Conservation (phyloP, 306 rosid species). For the Dicorynia guianensis region DNA sequence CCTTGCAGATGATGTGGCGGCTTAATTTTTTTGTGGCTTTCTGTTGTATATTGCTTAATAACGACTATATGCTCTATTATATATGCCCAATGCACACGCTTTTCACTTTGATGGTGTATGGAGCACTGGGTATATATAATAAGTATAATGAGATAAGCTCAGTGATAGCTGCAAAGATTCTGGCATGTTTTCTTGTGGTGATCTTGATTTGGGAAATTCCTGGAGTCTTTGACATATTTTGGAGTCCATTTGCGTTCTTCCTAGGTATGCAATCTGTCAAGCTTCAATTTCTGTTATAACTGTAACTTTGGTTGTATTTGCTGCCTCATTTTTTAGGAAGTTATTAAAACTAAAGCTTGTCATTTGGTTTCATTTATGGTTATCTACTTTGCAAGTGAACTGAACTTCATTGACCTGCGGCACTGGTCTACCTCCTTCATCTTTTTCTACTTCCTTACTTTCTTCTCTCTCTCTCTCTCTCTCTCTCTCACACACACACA, state of each 20-base stretch:
- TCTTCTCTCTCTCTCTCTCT: neutral
- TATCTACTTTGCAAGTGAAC: constrained; percentile 7
- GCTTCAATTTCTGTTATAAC: constrained; percentile 22
- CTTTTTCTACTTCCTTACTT: neutral
- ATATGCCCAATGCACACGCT: constrained; percentile 99
- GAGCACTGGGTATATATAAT: constrained; percentile 89
- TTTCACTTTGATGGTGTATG: constrained; percentile 97
- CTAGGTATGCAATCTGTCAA: constrained; percentile 66
- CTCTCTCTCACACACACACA: too few relatives aligned
- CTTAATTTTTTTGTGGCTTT: constrained; percentile 89
- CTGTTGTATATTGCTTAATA: constrained; percentile 92
- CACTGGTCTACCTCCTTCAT: constrained; percentile 17
- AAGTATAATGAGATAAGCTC: constrained; percentile 88
- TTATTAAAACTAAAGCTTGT: constrained; percentile 30
- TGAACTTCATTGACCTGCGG: constrained; percentile 10
- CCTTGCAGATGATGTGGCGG: constrained; percentile 99
- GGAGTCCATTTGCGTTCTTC: constrained; percentile 79
- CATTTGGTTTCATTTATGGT: constrained; percentile 26
- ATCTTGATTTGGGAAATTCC: constrained; percentile 96
- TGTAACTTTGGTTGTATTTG: constrained; percentile 31
- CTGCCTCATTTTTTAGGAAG: constrained; percentile 26
- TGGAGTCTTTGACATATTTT: constrained; percentile 80
- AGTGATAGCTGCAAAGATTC: constrained; percentile 80
- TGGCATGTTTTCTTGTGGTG: constrained; percentile 90
- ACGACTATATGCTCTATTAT: constrained; percentile 94